Conservation (phyloP, 2,329 filamentous ascomycete species). For the Onygenales sp. region DNA sequence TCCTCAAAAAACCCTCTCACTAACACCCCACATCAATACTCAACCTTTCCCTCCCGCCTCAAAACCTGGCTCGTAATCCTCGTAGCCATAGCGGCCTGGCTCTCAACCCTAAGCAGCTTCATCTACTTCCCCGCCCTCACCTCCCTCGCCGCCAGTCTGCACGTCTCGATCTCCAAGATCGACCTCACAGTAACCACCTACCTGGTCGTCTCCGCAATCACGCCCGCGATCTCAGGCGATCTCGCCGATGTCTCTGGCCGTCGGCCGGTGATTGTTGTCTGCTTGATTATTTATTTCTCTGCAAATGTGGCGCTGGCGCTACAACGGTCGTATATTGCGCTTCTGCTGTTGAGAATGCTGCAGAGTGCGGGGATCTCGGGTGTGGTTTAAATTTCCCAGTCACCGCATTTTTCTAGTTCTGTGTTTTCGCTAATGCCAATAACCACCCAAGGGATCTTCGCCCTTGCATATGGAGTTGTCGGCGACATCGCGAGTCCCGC, state of each 20-base stretch:
- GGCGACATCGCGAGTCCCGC: conserved; percentile 13
- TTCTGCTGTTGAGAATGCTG: conserved; percentile 12
- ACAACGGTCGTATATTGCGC: conserved; percentile 8
- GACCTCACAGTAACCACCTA: conserved; percentile 12
- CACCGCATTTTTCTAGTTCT: no score
- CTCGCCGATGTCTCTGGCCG: conserved; percentile 11
- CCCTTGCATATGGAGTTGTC: conserved; percentile 13
- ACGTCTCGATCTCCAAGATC: conserved; percentile 18
- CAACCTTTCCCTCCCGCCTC: not conserved
- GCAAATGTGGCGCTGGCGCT: conserved; percentile 14
- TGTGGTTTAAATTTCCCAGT: not conserved
- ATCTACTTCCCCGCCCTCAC: conserved; percentile 30
- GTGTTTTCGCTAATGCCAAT: not conserved
- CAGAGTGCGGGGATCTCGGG: conserved; percentile 10
- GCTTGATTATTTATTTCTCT: conserved; percentile 10
- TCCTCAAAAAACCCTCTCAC: no score
- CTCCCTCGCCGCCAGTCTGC: conserved; percentile 24
- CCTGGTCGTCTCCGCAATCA: conserved; percentile 11
- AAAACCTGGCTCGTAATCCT: not conserved
- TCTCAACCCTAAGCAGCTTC: conserved; percentile 19
- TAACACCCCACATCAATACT: not conserved
- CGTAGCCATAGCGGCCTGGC: not conserved
- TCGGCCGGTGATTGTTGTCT: conserved; percentile 11
- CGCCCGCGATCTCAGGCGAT: conserved; percentile 9
- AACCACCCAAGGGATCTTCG: conserved; percentile 8